Evolutionary conservation across 768 basidiomycete species (phyloP).

Genomic region (Fistulinella prunicolor): DNA sequence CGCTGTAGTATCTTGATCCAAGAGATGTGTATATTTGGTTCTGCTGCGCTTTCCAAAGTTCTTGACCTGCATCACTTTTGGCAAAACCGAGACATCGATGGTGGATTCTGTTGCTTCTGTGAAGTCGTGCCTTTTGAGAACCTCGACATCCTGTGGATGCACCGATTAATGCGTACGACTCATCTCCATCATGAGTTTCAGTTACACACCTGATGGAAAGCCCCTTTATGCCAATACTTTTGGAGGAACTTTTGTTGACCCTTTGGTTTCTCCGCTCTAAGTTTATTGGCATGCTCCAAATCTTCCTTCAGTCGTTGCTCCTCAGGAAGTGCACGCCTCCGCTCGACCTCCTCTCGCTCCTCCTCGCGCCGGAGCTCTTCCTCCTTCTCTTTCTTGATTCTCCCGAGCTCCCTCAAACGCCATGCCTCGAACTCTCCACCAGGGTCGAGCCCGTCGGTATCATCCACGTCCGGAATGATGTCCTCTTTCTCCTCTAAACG

Average conservation of each 20-base stretch:
- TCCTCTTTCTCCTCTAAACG: slow-evolving; percentile 83
- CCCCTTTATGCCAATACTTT: slow-evolving; percentile 99
- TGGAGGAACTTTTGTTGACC: slow-evolving; percentile 91
- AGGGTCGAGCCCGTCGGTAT: slow-evolving; percentile 91
- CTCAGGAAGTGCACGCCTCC: slow-evolving; percentile 89
- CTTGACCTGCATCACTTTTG: slow-evolving; percentile 95
- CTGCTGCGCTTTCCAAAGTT: slow-evolving; percentile 91
- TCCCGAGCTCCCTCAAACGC: slow-evolving; percentile 89
- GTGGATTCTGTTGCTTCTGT: slow-evolving; percentile 89
- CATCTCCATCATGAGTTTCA: neutral
- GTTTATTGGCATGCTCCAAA: slow-evolving; percentile 77
- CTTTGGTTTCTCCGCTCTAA: slow-evolving; percentile 85
- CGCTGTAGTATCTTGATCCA: slow-evolving; percentile 89
- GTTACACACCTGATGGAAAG: slow-evolving; percentile 84
- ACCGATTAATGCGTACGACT: slow-evolving; percentile 11
- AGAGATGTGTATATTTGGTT: slow-evolving; percentile 94
- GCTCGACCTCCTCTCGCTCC: slow-evolving; percentile 88
- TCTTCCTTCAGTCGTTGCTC: slow-evolving; percentile 92
- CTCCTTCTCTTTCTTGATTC: slow-evolving; percentile 94
- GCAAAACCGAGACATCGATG: slow-evolving; percentile 82
- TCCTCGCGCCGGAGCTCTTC: slow-evolving; percentile 76
- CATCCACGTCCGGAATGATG: slow-evolving; percentile 83
- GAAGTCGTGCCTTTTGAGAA: slow-evolving; percentile 79
- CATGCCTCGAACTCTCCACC: slow-evolving; percentile 92
- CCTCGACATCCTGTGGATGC: slow-evolving; percentile 72